These are phyloP conservation scores for Penicillium nucicola DNA, from an alignment of 495 filamentous ascomycete genomes.

Conservation along the genomic window DNA sequence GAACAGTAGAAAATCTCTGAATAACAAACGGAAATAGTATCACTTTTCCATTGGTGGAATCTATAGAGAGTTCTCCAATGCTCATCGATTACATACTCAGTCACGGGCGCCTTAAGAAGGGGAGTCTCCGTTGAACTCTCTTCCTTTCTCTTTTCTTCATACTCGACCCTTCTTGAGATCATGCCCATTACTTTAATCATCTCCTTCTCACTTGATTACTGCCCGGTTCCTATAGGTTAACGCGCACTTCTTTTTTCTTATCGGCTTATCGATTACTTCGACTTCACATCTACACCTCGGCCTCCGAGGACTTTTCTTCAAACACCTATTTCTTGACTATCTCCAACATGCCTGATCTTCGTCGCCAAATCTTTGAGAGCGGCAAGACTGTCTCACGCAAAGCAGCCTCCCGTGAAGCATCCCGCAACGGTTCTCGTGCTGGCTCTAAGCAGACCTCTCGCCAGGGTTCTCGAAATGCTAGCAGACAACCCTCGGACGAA, in stretches of 20 bases:
- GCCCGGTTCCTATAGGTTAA: slow-evolving; percentile 31
- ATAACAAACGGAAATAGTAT: no score
- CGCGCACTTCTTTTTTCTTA: background rate
- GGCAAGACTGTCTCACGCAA: slow-evolving; percentile 92
- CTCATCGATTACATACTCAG: background rate
- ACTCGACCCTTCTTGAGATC: background rate
- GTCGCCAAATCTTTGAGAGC: slow-evolving; percentile 76
- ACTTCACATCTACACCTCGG: background rate
- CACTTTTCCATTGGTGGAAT: background rate
- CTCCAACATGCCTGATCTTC: slow-evolving; percentile 52
- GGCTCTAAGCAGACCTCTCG: slow-evolving; percentile 62
- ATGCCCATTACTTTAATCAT: slow-evolving; percentile 2
- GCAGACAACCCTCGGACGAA: slow-evolving; percentile 69
- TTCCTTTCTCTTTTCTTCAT: background rate
- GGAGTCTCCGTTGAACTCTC: background rate
- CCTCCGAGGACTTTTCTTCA: background rate
- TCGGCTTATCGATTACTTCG: background rate
- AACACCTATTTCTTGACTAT: slow-evolving; percentile 9
- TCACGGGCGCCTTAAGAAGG: background rate
- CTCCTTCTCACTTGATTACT: slow-evolving; percentile 16
- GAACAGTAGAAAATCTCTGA: background rate
- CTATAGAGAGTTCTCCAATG: no score
- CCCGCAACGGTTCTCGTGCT: slow-evolving; percentile 59
- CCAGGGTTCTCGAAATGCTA: slow-evolving; percentile 53
- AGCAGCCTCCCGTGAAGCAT: slow-evolving; percentile 69